phyloP scores from a whole-genome alignment of 2,329 filamentous ascomycete species.

The Colletotrichum nymphaeae region DNA sequence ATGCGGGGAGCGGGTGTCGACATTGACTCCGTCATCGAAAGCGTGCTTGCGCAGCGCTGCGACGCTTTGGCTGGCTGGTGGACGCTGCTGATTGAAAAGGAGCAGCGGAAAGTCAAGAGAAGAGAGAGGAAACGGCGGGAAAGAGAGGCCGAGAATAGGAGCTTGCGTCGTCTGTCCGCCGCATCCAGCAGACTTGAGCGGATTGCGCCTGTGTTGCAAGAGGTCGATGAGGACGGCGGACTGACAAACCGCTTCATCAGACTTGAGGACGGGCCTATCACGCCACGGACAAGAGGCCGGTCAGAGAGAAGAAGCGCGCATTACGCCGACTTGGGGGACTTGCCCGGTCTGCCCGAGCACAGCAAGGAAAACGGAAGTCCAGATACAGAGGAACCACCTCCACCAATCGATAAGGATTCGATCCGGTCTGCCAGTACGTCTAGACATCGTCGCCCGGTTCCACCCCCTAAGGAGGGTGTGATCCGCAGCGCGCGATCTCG shows the following conservation, averaged over 20 bases:
- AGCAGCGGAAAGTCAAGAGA: constrained; percentile 85
- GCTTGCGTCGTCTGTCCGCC: constrained; percentile 84
- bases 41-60: constrained; percentile 89
- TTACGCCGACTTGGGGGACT: constrained; percentile 73
- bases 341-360: constrained; percentile 80
- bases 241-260: constrained; percentile 57
- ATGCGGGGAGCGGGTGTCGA: constrained; percentile 96
- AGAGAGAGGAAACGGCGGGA: constrained; percentile 87
- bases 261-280: constrained; percentile 54
- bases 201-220: constrained; percentile 79
- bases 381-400: constrained; percentile 66
- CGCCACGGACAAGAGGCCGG: constrained; percentile 79
- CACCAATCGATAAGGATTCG: constrained; percentile 83
- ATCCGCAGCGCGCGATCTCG: constrained; percentile 77
- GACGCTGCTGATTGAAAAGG: constrained; percentile 93
- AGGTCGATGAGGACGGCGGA: constrained; percentile 82
- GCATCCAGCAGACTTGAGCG: constrained; percentile 89
- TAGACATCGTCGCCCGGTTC: constrained; percentile 77
- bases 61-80: constrained; percentile 96
- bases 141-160: constrained; percentile 83
- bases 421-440: constrained; percentile 82
- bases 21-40: constrained; percentile 94
- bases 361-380: constrained; percentile 55
- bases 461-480: constrained; percentile 86
- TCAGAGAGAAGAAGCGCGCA: constrained; percentile 80